Conservation (phyloP, 2,329 filamentous ascomycete species). For the Xylaria sp. region DNA sequence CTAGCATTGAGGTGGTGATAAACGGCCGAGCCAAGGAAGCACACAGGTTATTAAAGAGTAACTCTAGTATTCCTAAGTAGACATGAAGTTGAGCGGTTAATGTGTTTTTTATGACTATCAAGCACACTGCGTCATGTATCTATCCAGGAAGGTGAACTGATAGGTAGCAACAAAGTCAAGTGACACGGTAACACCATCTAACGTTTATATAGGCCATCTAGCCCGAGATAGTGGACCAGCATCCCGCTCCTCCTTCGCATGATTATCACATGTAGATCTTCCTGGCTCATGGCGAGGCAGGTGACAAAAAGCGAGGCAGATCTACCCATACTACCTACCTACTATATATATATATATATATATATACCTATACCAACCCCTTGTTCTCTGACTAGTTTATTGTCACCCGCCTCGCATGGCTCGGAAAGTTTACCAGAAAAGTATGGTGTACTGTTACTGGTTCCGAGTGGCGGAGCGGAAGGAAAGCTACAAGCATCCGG, state of each 20-base stretch:
- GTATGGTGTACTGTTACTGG: no score
- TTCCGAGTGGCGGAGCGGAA: conserved; percentile 3
- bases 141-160: neutral
- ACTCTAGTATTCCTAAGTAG: no score
- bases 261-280: neutral
- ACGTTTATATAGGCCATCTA: neutral
- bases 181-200: neutral
- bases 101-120: neutral
- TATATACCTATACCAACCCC: conserved; percentile 1
- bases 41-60: no score
- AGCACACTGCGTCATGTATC: neutral
- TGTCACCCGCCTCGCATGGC: no score
- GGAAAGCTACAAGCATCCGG: conserved; percentile 1
- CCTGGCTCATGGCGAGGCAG: neutral
- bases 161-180: neutral
- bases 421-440: no score
- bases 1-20: no score
- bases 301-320: no score
- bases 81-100: neutral
- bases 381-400: neutral
- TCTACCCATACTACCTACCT: no score
- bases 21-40: no score
- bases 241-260: neutral
- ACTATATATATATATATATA: neutral
- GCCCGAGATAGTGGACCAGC: neutral